Evolutionary conservation across 106 monocot species (phyloP).

Genomic region (Agapanthus africanus): DNA sequence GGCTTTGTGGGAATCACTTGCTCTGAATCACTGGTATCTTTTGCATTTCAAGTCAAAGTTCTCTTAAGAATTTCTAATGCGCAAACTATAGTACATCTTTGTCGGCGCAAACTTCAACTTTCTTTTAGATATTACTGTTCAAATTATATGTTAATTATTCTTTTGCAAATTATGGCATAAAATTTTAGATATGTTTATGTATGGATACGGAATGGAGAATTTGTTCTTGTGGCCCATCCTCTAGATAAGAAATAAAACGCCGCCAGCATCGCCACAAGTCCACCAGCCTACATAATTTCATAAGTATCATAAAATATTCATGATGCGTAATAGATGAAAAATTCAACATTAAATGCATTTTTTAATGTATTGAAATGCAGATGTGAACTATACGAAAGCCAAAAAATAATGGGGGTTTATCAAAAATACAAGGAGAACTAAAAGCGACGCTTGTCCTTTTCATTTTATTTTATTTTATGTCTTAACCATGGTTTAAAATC

Average conservation of each 20-base stretch:
- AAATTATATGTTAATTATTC: neutral
- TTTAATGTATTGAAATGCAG: no score
- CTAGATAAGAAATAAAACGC: conserved; percentile 68
- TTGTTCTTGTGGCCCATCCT: conserved; percentile 71
- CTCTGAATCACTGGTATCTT: conserved; percentile 56
- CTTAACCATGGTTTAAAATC: no score
- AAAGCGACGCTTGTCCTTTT: neutral
- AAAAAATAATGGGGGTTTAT: neutral
- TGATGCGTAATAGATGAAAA: neutral
- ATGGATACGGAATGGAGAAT: conserved; percentile 84
- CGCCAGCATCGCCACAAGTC: conserved; percentile 64
- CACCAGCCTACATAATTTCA: conserved; percentile 44
- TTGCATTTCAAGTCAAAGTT: conserved; percentile 24
- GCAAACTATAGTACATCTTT: no score
- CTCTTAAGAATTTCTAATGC: no score
- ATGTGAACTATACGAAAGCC: neutral
- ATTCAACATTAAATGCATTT: no score
- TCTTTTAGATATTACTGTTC: neutral
- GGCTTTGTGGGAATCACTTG: conserved; percentile 22
- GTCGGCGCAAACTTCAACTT: neutral
- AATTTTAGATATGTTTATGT: neutral
- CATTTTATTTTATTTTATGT: no score
- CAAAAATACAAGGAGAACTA: neutral
- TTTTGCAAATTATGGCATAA: neutral
- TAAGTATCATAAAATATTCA: neutral